Percentiles rank a stretch among this genome's conserved stretches.
phyloP scores from a whole-genome alignment of 208 protist species.

The Balamuthia mandrillaris region DNA sequence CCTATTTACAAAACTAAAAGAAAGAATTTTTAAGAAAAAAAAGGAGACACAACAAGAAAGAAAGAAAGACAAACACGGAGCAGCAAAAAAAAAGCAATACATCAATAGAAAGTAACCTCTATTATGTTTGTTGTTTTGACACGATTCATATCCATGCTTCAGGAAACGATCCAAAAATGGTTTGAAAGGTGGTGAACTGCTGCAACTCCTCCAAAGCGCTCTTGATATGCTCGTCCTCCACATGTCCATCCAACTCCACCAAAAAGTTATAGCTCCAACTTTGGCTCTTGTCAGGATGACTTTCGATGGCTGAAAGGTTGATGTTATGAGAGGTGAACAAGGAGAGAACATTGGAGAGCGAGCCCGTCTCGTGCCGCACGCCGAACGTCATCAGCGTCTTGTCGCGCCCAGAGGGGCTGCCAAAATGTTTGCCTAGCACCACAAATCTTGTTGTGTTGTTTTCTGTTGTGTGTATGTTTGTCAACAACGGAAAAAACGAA shows the following conservation, averaged over 20 bases:
- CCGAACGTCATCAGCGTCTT: constrained; percentile 25
- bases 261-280: constrained; percentile 31
- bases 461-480: too few species aligned
- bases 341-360: constrained; percentile 10
- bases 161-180: constrained; percentile 30
- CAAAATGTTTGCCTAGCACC: constrained; percentile 14
- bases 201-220: neutral
- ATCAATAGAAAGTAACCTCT: too few species aligned
- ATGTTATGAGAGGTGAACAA: constrained; percentile 1
- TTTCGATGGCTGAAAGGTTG: constrained; percentile 30
- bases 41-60: too few species aligned
- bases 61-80: too few species aligned
- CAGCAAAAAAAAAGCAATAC: too few species aligned
- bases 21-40: too few species aligned
- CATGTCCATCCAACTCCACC: constrained; percentile 32
- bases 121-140: too few species aligned
- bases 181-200: constrained; percentile 9
- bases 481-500: too few species aligned
- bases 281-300: constrained; percentile 22
- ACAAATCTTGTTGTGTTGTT: constrained; percentile 35
- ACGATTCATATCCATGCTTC: constrained; percentile 14
- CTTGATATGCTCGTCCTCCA: constrained; percentile 16
- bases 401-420: constrained; percentile 2
- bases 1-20: too few species aligned
- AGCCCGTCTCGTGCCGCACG: constrained; percentile 19